Evolutionary conservation across 345 rosid species (phyloP), one percentile per base, ranked within the genome.

Genomic region (Arabis hirsuta): DNA sequence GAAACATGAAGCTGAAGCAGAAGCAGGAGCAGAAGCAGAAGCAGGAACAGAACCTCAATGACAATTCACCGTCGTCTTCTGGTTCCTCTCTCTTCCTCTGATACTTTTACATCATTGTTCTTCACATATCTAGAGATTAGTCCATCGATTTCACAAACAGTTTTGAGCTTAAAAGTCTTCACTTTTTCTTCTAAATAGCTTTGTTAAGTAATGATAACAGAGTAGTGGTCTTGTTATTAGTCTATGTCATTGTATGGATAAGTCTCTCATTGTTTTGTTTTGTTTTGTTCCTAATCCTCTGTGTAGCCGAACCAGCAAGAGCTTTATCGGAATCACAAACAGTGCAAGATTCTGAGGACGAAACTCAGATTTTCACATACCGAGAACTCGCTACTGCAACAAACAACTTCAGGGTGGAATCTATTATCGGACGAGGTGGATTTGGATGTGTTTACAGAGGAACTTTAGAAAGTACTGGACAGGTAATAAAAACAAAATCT

Each of bases 381-480:
- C 45, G 66, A 59, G 89, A 88, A 67, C 94, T 93, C 27, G 91
- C 85, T 48, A 67, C 51, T 3, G 90, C 87, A 6, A 90, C 98
- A 5, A 79, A 77, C 13, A 73, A 78, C 67, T 90, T 93, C 73
- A 67, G 61, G 36, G 38, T 31, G 0, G 82, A 79, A 31, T 76
- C 82, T 67, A 71, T 87, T 46, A 74, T 88, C 34, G 98, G 98
- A 13, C 85, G 71, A 69, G 96, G 98, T 31, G 98, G 98, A 51
- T 93, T 93, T 38, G 97, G 97, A 24, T 61, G 72, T 46, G 98
- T 93, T 22, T 88, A 50, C 59, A 84, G 52, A 83, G 97, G 98
- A 38, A 38, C 38, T 29, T 31, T 93, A 55, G 68, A 62, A 50
- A 3, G 27, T 31, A 81, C 70, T 34, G 85, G 84, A 65, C 84